Evolutionary conservation across 1,284 basidiomycete species (phyloP).

Genomic region (Bjerkandera adusta): DNA sequence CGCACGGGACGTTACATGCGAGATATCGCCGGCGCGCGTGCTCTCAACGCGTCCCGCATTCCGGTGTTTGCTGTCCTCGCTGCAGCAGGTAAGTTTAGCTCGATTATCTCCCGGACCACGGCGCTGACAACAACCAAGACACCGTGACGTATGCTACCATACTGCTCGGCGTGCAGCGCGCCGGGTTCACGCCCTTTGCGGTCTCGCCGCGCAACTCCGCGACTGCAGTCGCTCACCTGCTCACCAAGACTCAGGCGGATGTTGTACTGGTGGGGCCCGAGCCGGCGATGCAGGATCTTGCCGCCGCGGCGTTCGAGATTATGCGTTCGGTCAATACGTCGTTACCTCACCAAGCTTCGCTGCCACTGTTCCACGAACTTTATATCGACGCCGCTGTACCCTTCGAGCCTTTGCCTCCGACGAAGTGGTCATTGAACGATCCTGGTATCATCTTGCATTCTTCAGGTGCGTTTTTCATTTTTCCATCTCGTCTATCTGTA

Average conservation of each 20-base stretch:
- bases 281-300: constrained; percentile 16
- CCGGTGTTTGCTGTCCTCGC: constrained; percentile 25
- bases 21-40: constrained; percentile 8
- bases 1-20: constrained; percentile 19
- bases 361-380: constrained; percentile 24
- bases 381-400: constrained; percentile 11
- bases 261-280: constrained; percentile 29
- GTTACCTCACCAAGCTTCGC: constrained; percentile 11
- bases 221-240: constrained; percentile 34
- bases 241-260: constrained; percentile 25
- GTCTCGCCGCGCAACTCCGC: constrained; percentile 41
- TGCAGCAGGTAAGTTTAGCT: constrained; percentile 21
- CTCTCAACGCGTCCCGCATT: background rate
- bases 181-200: constrained; percentile 33
- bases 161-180: constrained; percentile 28
- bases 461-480: constrained; percentile 27
- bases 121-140: constrained; percentile 22
- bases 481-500: background rate
- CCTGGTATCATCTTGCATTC: constrained; percentile 30
- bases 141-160: constrained; percentile 31
- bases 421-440: constrained; percentile 21
- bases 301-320: constrained; percentile 13
- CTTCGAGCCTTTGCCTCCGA: constrained; percentile 18
- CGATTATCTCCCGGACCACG: background rate
- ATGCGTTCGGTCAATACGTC: constrained; percentile 9